These are phyloP conservation scores for Mucor circinelloides DNA, from an alignment of 371 early-diverging fungal genomes.

Conservation along the genomic window DNA sequence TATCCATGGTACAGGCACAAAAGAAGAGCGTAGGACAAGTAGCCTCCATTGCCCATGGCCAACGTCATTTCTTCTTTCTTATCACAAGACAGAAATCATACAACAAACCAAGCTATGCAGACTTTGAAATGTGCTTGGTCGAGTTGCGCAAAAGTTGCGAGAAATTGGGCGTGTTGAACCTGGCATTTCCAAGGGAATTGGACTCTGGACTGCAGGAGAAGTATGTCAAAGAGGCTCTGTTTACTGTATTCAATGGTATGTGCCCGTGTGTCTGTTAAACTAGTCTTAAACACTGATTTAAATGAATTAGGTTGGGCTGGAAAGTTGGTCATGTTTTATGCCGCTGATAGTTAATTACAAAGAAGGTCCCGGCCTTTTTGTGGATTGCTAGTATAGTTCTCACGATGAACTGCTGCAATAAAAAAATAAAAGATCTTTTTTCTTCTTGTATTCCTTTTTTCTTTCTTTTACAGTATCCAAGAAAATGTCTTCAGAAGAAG, in stretches of 20 bases:
- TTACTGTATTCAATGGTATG: conserved; percentile 33
- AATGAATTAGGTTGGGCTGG: conserved; percentile 32
- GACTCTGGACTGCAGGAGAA: conserved; percentile 36
- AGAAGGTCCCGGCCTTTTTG: not conserved
- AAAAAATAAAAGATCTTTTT: not conserved
- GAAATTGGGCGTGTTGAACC: conserved; percentile 22
- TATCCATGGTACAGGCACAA: conserved; percentile 27
- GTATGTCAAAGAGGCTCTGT: conserved; percentile 31
- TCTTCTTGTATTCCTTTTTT: not conserved
- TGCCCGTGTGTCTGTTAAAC: too few relatives aligned
- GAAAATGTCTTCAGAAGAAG: conserved; percentile 8
- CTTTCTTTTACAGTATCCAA: not conserved
- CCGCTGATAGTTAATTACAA: not conserved
- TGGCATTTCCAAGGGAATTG: conserved; percentile 33
- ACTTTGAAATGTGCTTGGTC: conserved; percentile 33
- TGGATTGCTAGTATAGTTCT: not conserved
- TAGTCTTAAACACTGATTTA: not conserved
- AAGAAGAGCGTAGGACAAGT: conserved; percentile 40
- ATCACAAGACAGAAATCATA: conserved; percentile 32
- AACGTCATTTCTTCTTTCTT: conserved; percentile 36
- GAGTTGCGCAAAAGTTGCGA: conserved; percentile 33
- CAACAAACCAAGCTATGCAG: conserved; percentile 28
- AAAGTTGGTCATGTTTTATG: conserved; percentile 34
- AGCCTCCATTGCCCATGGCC: conserved; percentile 7
- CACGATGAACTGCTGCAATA: not conserved